Evolutionary conservation across 495 filamentous ascomycete species (phyloP).

Genomic region (Neurospora sp.): DNA sequence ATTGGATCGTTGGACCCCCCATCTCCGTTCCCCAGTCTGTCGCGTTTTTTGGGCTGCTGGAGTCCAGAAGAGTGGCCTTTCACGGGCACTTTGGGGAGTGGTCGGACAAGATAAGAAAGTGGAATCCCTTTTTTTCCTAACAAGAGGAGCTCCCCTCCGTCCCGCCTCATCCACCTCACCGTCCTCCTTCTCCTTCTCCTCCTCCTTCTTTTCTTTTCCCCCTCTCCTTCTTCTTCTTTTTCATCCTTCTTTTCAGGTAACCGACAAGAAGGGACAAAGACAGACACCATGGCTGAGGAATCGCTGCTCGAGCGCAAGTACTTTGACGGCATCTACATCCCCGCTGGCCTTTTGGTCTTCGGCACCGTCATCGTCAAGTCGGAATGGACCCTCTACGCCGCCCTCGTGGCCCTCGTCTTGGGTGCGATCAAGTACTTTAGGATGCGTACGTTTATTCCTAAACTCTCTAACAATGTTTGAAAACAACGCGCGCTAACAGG

Average conservation of each 20-base stretch:
- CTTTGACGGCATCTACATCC: slow-evolving; percentile 73
- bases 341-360: slow-evolving; percentile 68
- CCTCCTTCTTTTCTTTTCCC: background rate
- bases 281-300: slow-evolving; percentile 15
- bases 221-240: background rate
- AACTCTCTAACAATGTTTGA: background rate
- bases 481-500: slow-evolving; percentile 17
- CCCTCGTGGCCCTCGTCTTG: slow-evolving; percentile 49
- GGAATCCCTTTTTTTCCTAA: background rate
- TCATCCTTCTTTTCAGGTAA: slow-evolving; percentile 3
- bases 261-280: background rate
- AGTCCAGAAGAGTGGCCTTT: background rate
- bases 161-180: background rate
- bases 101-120: background rate
- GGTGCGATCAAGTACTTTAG: slow-evolving; percentile 54
- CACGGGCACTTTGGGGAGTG: background rate
- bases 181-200: background rate
- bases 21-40: background rate
- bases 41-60: background rate
- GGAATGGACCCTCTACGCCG: slow-evolving; percentile 68
- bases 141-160: background rate
- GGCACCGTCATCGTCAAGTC: slow-evolving; percentile 67
- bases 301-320: slow-evolving; percentile 30
- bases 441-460: slow-evolving; percentile 34
- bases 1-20: background rate